Conservation (phyloP, 805 yeast genomes). For the Suhomyces prunicola region DNA sequence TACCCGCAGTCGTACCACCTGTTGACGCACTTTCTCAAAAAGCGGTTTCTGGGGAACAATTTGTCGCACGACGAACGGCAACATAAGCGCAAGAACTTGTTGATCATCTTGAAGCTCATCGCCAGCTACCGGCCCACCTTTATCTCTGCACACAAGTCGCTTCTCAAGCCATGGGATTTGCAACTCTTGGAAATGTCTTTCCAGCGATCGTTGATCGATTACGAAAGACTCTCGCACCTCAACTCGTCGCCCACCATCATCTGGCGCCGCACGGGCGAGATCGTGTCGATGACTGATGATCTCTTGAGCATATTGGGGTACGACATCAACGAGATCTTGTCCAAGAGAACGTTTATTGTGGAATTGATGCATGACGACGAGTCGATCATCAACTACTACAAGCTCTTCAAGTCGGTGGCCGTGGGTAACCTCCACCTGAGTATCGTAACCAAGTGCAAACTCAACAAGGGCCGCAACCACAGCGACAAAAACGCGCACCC, state of each 20-base stretch:
- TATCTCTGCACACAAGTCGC: slow-evolving; percentile 68
- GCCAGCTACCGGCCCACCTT: slow-evolving; percentile 73
- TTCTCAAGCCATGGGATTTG: slow-evolving; percentile 65
- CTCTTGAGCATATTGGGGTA: slow-evolving; percentile 68
- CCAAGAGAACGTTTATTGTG: slow-evolving; percentile 63
- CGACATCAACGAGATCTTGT: slow-evolving; percentile 52
- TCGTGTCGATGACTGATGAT: slow-evolving; percentile 75
- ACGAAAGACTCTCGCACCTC: slow-evolving; percentile 42
- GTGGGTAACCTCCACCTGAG: slow-evolving; percentile 61
- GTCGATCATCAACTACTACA: slow-evolving; percentile 68
- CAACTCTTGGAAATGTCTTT: slow-evolving; percentile 48
- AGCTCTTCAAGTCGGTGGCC: slow-evolving; percentile 67
- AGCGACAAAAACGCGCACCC: not conserved
- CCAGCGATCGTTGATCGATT: slow-evolving; percentile 43
- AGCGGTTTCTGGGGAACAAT: slow-evolving; percentile 53
- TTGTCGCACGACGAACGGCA: slow-evolving; percentile 27
- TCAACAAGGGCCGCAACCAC: slow-evolving; percentile 24
- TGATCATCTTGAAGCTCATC: slow-evolving; percentile 52
- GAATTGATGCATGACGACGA: slow-evolving; percentile 78
- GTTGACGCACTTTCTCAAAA: slow-evolving; percentile 51
- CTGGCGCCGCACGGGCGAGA: slow-evolving; percentile 86
- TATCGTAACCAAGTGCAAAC: slow-evolving; percentile 49
- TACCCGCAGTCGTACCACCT: slow-evolving; percentile 64
- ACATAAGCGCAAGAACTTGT: slow-evolving; percentile 29
- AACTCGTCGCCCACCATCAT: slow-evolving; percentile 78